Evolutionary conservation across 2,329 filamentous ascomycete genomes (phyloP).

Genomic region (Arthrobotrys iridis): DNA sequence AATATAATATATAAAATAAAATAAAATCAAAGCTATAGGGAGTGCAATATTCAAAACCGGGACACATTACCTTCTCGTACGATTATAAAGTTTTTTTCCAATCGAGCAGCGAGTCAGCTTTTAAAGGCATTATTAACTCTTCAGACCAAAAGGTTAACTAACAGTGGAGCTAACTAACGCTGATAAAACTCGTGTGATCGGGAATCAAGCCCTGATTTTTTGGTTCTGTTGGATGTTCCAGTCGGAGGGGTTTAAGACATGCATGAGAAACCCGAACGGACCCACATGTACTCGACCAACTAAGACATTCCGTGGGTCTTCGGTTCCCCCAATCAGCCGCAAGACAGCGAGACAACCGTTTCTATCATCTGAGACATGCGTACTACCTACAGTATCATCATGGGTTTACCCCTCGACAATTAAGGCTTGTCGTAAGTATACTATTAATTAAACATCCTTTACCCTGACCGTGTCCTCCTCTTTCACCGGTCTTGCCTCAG

Average conservation of each 20-base stretch:
- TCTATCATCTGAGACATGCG: constrained; percentile 14
- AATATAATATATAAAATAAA: neutral
- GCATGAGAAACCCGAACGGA: constrained; percentile 14
- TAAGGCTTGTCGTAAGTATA: neutral
- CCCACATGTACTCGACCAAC: constrained; percentile 5
- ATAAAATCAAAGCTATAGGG: neutral
- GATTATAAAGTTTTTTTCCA: neutral
- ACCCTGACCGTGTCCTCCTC: constrained; percentile 3
- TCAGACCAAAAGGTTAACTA: neutral
- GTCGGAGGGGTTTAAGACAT: constrained; percentile 17
- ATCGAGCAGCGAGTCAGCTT: neutral
- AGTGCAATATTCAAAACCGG: neutral
- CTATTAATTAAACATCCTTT: neutral
- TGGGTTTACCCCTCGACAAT: neutral
- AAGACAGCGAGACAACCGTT: constrained; percentile 1
- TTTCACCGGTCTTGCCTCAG: neutral
- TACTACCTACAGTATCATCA: constrained; percentile 1
- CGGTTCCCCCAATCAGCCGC: constrained; percentile 11
- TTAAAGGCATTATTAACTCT: neutral
- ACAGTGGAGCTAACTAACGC: constrained; percentile 4
- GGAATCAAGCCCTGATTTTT: constrained; percentile 7
- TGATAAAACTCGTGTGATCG: constrained; percentile 16
- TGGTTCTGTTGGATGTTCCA: constrained; percentile 5
- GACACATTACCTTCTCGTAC: constrained; percentile 6
- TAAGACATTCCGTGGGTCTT: constrained; percentile 14